phyloP scores from a whole-genome alignment of 2,329 filamentous ascomycete species.

The Arachnomyces sp. region DNA sequence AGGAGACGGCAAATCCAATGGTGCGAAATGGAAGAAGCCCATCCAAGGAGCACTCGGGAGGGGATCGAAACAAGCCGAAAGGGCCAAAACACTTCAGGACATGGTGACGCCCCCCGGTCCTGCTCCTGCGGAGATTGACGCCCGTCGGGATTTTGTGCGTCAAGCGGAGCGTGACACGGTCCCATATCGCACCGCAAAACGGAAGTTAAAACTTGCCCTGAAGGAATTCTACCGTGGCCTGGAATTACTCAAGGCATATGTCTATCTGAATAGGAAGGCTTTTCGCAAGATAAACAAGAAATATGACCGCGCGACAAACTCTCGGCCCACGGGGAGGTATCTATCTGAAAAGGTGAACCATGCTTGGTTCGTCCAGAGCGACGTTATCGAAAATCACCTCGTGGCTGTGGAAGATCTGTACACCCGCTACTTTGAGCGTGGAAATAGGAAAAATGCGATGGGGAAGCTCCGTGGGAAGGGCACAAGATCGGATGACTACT shows the following conservation, averaged over 20 bases:
- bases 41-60: constrained; percentile 38
- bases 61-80: constrained; percentile 45
- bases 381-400: constrained; percentile 73
- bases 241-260: constrained; percentile 86
- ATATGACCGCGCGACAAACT: constrained; percentile 84
- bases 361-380: constrained; percentile 85
- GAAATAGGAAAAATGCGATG: constrained; percentile 84
- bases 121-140: constrained; percentile 19
- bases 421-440: constrained; percentile 85
- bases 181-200: constrained; percentile 78
- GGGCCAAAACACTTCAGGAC: constrained; percentile 44
- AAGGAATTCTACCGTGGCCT: constrained; percentile 90
- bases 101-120: constrained; percentile 35
- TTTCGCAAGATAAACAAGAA: constrained; percentile 99
- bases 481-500: constrained; percentile 52
- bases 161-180: constrained; percentile 52
- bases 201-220: constrained; percentile 82
- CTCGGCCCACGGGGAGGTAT: constrained; percentile 69
- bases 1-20: constrained; percentile 15
- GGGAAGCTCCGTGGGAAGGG: constrained; percentile 74
- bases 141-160: constrained; percentile 44
- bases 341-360: constrained; percentile 88
- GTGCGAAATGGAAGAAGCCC: constrained; percentile 30
- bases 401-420: constrained; percentile 82
- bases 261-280: constrained; percentile 80